Evolutionary conservation across 2,329 filamentous ascomycete species (phyloP).

Genomic region (Phialemoniopsis sp.): DNA sequence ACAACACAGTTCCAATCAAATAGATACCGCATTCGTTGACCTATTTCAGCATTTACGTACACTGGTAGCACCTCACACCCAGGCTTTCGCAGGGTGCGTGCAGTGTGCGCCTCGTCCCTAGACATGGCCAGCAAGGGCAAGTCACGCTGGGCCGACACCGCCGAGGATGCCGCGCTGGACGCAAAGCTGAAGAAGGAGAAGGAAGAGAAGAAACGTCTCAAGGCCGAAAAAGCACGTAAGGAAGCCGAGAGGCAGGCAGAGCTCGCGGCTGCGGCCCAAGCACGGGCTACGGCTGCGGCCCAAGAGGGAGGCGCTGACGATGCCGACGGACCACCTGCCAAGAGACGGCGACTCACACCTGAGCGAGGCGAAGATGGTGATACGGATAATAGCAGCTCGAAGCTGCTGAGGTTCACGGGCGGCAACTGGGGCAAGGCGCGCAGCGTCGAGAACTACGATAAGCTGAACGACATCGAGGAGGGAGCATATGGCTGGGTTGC

Average conservation of each 20-base stretch:
- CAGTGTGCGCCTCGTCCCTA: constrained; percentile 4
- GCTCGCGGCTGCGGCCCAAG: constrained; percentile 25
- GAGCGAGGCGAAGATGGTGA: constrained; percentile 19
- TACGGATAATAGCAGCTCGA: constrained; percentile 22
- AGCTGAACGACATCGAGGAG: constrained; percentile 95
- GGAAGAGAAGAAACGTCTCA: constrained; percentile 84
- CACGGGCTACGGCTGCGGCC: constrained; percentile 7
- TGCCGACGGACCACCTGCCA: constrained; percentile 46
- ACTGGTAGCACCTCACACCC: not conserved
- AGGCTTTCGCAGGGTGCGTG: constrained; percentile 3
- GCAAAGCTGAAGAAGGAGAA: constrained; percentile 75
- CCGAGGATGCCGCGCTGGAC: constrained; percentile 73
- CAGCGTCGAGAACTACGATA: constrained; percentile 84
- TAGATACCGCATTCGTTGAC: too few relatives aligned
- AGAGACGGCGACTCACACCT: constrained; percentile 56
- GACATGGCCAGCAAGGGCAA: constrained; percentile 57
- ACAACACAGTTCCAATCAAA: too few relatives aligned
- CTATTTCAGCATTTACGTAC: too few relatives aligned
- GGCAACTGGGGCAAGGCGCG: constrained; percentile 60
- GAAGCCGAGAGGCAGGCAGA: constrained; percentile 42
- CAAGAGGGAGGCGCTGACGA: constrained; percentile 18
- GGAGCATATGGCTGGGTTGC: constrained; percentile 95
- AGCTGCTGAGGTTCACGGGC: constrained; percentile 67
- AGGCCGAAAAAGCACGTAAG: constrained; percentile 74
- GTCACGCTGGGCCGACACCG: constrained; percentile 86